A percentile compares a stretch with the other conserved stretches of the same genome.
These are phyloP conservation scores for Scheffersomyces amazonensis DNA, from an alignment of 805 yeast species.

Conservation along the genomic window DNA sequence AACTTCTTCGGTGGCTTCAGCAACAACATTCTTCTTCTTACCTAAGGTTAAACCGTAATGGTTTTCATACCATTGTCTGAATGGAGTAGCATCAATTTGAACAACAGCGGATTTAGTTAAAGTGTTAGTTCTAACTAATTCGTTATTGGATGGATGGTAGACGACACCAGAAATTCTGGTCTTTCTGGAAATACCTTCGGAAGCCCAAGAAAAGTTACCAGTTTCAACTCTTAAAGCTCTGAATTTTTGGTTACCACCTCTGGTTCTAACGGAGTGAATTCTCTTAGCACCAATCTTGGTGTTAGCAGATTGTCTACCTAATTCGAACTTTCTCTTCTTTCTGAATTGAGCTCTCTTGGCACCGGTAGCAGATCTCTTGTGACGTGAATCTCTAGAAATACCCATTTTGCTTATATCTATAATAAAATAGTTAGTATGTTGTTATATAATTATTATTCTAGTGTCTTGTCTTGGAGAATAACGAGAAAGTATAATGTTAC, in stretches of 20 bases:
- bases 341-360: constrained; percentile 99
- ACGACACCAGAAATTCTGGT: constrained; percentile 97
- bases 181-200: constrained; percentile 98
- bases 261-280: constrained; percentile 98
- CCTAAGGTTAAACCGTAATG: constrained; percentile 95
- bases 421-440: constrained; percentile 11
- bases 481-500: no score
- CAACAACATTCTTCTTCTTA: constrained; percentile 52
- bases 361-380: constrained; percentile 99
- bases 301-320: constrained; percentile 99
- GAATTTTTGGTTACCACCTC: constrained; percentile 99
- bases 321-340: constrained; percentile 99
- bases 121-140: constrained; percentile 99
- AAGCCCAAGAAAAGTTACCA: constrained; percentile 99
- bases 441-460: no score
- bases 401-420: constrained; percentile 67
- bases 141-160: constrained; percentile 99
- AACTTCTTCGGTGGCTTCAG: constrained; percentile 56
- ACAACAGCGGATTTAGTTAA: constrained; percentile 98
- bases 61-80: constrained; percentile 98
- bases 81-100: constrained; percentile 99
- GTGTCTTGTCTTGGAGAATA: no score
- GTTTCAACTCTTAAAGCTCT: constrained; percentile 99
- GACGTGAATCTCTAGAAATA: constrained; percentile 99
- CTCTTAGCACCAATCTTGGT: constrained; percentile 99